These are phyloP conservation scores for Ceratocystis albifundus DNA, from an alignment of 2,329 filamentous ascomycete species.

Conservation along the genomic window DNA sequence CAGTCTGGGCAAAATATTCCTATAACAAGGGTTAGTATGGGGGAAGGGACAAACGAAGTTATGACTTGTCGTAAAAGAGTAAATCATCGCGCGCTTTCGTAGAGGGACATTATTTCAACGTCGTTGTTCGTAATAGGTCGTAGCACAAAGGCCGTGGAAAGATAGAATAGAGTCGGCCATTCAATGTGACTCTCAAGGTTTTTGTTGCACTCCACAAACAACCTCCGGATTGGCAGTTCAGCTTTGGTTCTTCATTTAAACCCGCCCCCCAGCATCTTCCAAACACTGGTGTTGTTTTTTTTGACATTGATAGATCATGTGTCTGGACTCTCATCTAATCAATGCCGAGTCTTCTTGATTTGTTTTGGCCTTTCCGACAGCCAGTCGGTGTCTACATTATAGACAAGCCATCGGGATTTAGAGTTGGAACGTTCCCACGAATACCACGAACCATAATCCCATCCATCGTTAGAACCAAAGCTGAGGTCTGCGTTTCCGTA, in stretches of 20 bases:
- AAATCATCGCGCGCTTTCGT: constrained; percentile 29
- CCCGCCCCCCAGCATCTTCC: constrained; percentile 9
- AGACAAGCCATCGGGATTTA: no score
- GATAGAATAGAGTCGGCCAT: not conserved
- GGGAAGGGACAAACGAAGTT: constrained; percentile 27
- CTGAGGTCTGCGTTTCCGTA: not conserved
- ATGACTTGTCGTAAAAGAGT: constrained; percentile 38
- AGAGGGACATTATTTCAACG: constrained; percentile 28
- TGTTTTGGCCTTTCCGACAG: not conserved
- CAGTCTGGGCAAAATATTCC: constrained; percentile 88
- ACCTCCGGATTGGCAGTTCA: constrained; percentile 6
- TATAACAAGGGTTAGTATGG: constrained; percentile 48
- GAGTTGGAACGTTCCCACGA: constrained; percentile 7
- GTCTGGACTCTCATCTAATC: not conserved
- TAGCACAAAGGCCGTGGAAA: not conserved
- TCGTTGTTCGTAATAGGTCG: constrained; percentile 10
- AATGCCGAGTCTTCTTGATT: not conserved
- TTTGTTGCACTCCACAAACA: constrained; percentile 3
- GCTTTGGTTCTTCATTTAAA: constrained; percentile 4
- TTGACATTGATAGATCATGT: not conserved
- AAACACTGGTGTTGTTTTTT: not conserved
- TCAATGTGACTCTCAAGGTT: not conserved
- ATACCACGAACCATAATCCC: not conserved
- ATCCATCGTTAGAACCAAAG: constrained; percentile 12
- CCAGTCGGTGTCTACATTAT: not conserved